Evolutionary conservation across 169 alveolate genomes (phyloP).

Genomic region (Cryptosporidium andersoni): DNA sequence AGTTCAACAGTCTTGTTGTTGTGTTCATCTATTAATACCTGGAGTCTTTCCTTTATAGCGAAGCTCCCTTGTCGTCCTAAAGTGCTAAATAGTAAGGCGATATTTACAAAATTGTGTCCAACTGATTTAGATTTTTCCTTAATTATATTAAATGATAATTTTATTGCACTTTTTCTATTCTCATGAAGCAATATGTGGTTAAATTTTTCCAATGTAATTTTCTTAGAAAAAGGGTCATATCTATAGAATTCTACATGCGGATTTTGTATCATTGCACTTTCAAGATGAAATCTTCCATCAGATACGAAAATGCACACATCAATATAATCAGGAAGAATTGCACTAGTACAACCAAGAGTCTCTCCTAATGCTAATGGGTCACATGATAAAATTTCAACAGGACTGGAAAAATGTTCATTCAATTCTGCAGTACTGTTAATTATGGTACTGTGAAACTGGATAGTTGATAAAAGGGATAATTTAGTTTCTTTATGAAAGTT

Average conservation of each 20-base stretch:
- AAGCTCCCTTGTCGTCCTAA: constrained; percentile 87
- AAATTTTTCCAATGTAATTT: constrained; percentile 87
- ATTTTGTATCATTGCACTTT: constrained; percentile 97
- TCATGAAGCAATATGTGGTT: constrained; percentile 86
- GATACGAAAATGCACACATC: constrained; percentile 90
- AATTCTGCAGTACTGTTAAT: constrained; percentile 64
- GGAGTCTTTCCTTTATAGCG: constrained; percentile 83
- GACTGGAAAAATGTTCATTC: constrained; percentile 73
- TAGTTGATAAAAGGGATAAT: constrained; percentile 89
- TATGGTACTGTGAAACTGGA: constrained; percentile 83
- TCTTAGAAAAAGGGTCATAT: constrained; percentile 93
- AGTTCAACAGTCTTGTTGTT: constrained; percentile 71
- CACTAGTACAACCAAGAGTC: constrained; percentile 81
- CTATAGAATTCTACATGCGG: constrained; percentile 90
- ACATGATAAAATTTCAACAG: constrained; percentile 86
- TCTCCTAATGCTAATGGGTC: constrained; percentile 98
- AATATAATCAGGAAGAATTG: constrained; percentile 71
- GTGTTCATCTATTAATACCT: constrained; percentile 77
- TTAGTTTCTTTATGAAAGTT: constrained; percentile 77
- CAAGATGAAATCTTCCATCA: constrained; percentile 99
- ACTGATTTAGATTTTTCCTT: neutral
- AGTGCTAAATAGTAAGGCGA: constrained; percentile 81
- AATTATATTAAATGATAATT: constrained; percentile 67
- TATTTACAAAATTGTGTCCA: constrained; percentile 44
- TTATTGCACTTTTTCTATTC: constrained; percentile 85